Percentiles rank a stretch among this genome's conserved stretches.
These are phyloP conservation scores for Calonectria leucothoes DNA, from an alignment of 2,329 filamentous ascomycete genomes.

Conservation along the genomic window DNA sequence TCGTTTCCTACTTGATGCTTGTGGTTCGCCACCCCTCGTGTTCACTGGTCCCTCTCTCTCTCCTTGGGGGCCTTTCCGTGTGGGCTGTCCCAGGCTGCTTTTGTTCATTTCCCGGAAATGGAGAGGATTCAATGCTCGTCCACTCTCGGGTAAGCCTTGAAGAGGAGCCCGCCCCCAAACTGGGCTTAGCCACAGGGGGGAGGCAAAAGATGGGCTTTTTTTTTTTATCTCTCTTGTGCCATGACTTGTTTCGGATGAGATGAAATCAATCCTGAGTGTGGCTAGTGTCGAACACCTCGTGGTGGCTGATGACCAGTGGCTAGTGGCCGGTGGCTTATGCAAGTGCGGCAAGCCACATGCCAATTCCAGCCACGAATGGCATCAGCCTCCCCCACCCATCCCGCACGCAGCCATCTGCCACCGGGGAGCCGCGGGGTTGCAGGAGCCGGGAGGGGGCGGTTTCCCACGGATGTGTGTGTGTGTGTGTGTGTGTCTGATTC, in stretches of 20 bases:
- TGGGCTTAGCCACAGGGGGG: not conserved
- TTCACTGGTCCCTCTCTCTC: not conserved
- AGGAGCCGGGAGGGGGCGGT: slow-evolving; percentile 39
- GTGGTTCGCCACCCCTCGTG: not conserved
- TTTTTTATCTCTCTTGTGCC: too few species aligned
- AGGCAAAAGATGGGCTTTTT: not conserved
- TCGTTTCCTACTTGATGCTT: not conserved
- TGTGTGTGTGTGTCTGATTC: slow-evolving; percentile 23
- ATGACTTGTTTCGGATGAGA: not conserved
- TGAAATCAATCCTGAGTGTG: not conserved
- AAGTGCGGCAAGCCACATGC: not conserved
- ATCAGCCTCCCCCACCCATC: slow-evolving; percentile 41
- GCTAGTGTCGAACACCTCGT: not conserved
- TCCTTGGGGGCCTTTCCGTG: not conserved
- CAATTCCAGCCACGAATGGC: not conserved
- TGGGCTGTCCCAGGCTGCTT: not conserved
- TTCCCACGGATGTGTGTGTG: too few species aligned
- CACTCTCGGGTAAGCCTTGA: not conserved
- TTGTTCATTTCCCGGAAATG: slow-evolving; percentile 4
- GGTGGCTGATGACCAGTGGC: not conserved
- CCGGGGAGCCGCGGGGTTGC: slow-evolving; percentile 18
- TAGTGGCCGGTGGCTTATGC: not conserved
- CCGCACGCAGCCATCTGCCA: slow-evolving; percentile 12
- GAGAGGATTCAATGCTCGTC: not conserved
- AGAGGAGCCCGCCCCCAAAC: not conserved